Evolutionary conservation across 805 yeast genomes (phyloP).

Genomic region (Kluyveromyces siamensis): DNA sequence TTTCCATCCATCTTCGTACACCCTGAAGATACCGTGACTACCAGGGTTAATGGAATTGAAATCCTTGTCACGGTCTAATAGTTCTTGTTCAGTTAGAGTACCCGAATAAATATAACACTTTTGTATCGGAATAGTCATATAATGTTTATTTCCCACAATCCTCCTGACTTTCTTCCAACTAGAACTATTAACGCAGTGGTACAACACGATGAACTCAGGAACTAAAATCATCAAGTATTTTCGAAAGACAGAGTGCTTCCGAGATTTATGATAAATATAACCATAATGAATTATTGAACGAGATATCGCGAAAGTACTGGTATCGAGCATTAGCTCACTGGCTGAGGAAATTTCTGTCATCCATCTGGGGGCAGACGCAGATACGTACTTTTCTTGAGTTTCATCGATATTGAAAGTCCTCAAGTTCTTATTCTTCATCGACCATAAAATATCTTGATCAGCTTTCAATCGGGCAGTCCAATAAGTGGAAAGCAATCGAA

Average conservation of each 20-base stretch:
- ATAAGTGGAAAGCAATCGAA: slow-evolving; percentile 38
- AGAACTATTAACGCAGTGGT: slow-evolving; percentile 40
- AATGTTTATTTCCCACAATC: slow-evolving; percentile 42
- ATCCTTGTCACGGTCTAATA: slow-evolving; percentile 38
- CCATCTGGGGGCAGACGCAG: slow-evolving; percentile 42
- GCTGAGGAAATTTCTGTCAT: slow-evolving; percentile 44
- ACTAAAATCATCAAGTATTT: slow-evolving; percentile 54
- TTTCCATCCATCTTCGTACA: slow-evolving; percentile 76
- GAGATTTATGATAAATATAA: slow-evolving; percentile 55
- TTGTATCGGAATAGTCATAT: slow-evolving; percentile 50
- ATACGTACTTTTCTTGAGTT: slow-evolving; percentile 44
- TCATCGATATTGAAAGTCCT: slow-evolving; percentile 42
- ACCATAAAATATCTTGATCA: slow-evolving; percentile 32
- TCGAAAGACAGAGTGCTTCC: slow-evolving; percentile 58
- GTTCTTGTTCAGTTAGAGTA: slow-evolving; percentile 44
- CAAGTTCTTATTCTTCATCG: slow-evolving; percentile 38
- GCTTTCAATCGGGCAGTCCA: slow-evolving; percentile 47
- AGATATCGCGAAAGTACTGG: slow-evolving; percentile 49
- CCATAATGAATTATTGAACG: slow-evolving; percentile 60
- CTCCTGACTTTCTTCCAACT: slow-evolving; percentile 37
- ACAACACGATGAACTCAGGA: slow-evolving; percentile 62
- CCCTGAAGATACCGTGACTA: slow-evolving; percentile 52
- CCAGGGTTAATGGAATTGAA: slow-evolving; percentile 45
- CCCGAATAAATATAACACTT: slow-evolving; percentile 76
- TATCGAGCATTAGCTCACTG: slow-evolving; percentile 44